phyloP scores from a whole-genome alignment of 2,329 filamentous ascomycete species.

The Moelleriella libera region DNA sequence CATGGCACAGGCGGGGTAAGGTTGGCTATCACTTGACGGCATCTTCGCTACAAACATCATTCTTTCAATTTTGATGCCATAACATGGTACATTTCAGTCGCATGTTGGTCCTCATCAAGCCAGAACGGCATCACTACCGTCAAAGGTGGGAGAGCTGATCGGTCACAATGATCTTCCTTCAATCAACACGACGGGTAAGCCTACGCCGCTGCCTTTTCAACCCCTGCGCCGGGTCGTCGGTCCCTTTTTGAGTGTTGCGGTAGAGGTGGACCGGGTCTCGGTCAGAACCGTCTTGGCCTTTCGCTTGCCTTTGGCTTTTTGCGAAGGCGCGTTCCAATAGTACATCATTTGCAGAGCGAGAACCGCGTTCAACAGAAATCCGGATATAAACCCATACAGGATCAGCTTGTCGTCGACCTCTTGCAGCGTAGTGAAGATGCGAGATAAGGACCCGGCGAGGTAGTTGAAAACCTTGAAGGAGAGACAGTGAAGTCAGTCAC shows the following conservation, averaged over 20 bases:
- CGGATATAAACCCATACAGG: conserved; percentile 84
- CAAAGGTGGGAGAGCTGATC: too few species aligned
- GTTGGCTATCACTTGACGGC: too few species aligned
- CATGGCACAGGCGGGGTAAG: too few species aligned
- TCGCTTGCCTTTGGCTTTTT: conserved; percentile 28
- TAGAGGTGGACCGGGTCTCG: conserved; percentile 13
- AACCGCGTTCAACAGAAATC: conserved; percentile 78
- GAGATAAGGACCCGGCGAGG: conserved; percentile 77
- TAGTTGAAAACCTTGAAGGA: conserved; percentile 82
- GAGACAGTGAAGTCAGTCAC: background rate
- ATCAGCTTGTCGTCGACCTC: conserved; percentile 96
- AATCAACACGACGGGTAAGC: too few species aligned
- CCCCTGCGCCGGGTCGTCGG: conserved; percentile 29
- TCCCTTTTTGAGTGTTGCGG: conserved; percentile 23
- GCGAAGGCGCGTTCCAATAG: conserved; percentile 72
- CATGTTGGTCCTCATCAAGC: too few species aligned
- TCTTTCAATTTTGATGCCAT: too few species aligned
- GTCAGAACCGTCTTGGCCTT: conserved; percentile 15
- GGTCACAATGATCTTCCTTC: too few species aligned
- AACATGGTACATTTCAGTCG: too few species aligned
- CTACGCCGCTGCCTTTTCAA: conserved; percentile 8
- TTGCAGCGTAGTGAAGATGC: conserved; percentile 95
- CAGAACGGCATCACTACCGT: too few species aligned
- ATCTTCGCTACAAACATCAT: too few species aligned
- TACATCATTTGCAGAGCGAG: conserved; percentile 84